Base-by-base conservation (phyloP, 2,329 filamentous ascomycete species). In the Volutella citrinella region DNA sequence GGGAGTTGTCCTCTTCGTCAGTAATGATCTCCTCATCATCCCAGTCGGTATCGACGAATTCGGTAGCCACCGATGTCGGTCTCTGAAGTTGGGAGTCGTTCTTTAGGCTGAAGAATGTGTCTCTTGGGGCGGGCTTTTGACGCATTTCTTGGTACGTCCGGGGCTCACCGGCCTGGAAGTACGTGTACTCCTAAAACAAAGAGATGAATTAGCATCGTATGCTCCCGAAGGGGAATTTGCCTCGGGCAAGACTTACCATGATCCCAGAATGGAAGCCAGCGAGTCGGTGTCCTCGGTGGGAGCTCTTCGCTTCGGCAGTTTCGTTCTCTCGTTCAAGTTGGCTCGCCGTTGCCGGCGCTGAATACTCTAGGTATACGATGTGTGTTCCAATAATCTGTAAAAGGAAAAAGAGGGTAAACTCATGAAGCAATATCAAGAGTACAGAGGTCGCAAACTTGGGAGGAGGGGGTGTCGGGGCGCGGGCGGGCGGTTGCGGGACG, bases 41-140 rank as follows among this genome's bases (percentile, higher is more conserved):
- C 66, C 72, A 78, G 43, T 91, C 86, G 24, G 84, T 87, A 52
- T 89, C 86, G 56, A 83, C 81, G 46, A 88, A 84, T 52, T 89
- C 83, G 15, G 85, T 91, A 26, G 82, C 77, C 40, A 85, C 73
- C 22, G 86, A 90, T 22, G 76, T 60, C 23, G 84, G 84, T 38
- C 83, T 72, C 34, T 68, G 65, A 10, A 49, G 37, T 33, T 70
- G 63, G 15, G 62, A 69, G 41, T 74, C 69, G 36, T 59, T 59
- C 51, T 73, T 76, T 42, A 74, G 60, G 48, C 71, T 70, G 61
- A 85, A 84, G 56, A 85, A 79, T 13, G 78, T 63, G 60, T 80
- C 75, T 46, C 72, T 69, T 17, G 66, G 55, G 29, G 63, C 57
- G 34, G 63, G 52, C 55, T 71, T 76, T 48, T 77, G 67, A 44